These are phyloP conservation scores for Suhomyces bribrorum DNA, from an alignment of 1,139 yeast species.

Conservation along the genomic window DNA sequence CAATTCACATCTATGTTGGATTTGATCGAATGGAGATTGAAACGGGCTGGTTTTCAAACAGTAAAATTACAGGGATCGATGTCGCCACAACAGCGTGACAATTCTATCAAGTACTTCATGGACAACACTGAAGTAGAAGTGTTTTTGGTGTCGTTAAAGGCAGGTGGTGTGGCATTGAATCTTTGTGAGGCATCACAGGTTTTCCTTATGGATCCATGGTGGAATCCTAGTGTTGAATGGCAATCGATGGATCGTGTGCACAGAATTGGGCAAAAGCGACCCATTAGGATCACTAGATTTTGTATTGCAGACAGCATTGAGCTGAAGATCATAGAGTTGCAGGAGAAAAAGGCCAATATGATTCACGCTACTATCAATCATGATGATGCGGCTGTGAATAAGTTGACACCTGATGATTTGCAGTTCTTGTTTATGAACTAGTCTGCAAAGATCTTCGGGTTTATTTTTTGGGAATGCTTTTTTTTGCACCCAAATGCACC, in stretches of 20 bases:
- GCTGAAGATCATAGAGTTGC: slow-evolving; percentile 90
- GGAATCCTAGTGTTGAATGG: slow-evolving; percentile 99
- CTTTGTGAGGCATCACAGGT: slow-evolving; percentile 97
- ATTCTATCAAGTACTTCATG: slow-evolving; percentile 87
- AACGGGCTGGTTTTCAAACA: slow-evolving; percentile 90
- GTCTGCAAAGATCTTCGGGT: background rate
- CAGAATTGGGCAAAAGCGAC: slow-evolving; percentile 93
- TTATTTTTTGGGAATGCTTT: no score
- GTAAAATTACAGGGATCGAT: slow-evolving; percentile 94
- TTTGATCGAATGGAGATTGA: slow-evolving; percentile 90
- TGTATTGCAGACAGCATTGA: slow-evolving; percentile 97
- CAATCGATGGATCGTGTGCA: slow-evolving; percentile 98
- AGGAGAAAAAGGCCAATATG: slow-evolving; percentile 97
- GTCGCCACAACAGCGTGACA: slow-evolving; percentile 94
- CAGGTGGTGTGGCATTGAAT: slow-evolving; percentile 97
- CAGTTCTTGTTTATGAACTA: slow-evolving; percentile 86
- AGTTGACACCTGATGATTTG: slow-evolving; percentile 88
- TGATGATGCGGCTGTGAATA: slow-evolving; percentile 86
- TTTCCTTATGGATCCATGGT: slow-evolving; percentile 95
- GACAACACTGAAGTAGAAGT: slow-evolving; percentile 90
- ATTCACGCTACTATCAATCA: slow-evolving; percentile 92
- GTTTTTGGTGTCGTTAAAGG: slow-evolving; percentile 88
- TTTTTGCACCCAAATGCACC: no score
- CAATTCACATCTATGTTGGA: slow-evolving; percentile 97
- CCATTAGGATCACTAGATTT: slow-evolving; percentile 88